phyloP scores from a whole-genome alignment of 805 yeast species.

The Crinitomyces ghanaensis region DNA sequence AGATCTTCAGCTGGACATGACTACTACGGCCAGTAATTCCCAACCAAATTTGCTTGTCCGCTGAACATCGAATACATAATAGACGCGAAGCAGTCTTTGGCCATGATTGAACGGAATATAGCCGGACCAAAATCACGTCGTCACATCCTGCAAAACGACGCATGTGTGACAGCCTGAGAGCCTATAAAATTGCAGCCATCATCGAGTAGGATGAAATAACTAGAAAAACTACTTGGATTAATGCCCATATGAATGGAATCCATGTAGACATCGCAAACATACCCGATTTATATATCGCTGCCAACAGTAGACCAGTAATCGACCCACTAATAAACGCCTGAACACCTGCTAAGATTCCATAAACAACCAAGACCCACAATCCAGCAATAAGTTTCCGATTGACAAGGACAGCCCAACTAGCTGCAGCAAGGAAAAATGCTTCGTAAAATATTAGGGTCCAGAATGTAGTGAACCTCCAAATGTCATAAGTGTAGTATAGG shows the following conservation, averaged over 20 bases:
- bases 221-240: conserved; percentile 55
- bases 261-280: conserved; percentile 84
- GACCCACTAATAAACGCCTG: conserved; percentile 69
- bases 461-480: conserved; percentile 70
- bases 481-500: conserved; percentile 57
- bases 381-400: conserved; percentile 35
- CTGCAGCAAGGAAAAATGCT: conserved; percentile 54
- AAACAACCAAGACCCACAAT: conserved; percentile 31
- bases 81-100: no score
- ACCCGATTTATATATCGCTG: conserved; percentile 70
- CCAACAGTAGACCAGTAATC: conserved; percentile 60
- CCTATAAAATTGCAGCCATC: conserved; percentile 33
- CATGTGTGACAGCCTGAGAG: no score
- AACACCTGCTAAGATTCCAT: conserved; percentile 41
- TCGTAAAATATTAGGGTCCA: conserved; percentile 70
- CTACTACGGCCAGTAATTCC: no score
- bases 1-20: no score
- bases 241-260: conserved; percentile 81
- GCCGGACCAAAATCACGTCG: no score
- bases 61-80: no score
- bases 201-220: conserved; percentile 56
- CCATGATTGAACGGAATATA: no score
- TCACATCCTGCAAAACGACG: no score
- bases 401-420: conserved; percentile 44
- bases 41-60: no score